Conservation (phyloP, 257 asterid species). For the Solanum bulbocastanum region DNA sequence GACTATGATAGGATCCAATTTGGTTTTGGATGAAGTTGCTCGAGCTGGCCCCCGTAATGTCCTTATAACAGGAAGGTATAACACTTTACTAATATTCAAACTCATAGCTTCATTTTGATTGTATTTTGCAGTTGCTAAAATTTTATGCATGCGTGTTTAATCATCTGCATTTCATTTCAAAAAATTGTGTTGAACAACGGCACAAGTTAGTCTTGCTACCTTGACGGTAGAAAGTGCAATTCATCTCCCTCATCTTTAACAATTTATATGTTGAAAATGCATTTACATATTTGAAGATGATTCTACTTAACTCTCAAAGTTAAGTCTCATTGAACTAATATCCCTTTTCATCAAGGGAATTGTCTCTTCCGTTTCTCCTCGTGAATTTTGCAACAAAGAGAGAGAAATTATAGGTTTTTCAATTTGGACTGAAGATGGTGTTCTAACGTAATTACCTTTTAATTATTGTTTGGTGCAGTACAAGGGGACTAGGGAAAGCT, state of each 20-base stretch:
- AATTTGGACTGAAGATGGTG: neutral
- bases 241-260: neutral
- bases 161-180: neutral
- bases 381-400: neutral
- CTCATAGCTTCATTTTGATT: neutral
- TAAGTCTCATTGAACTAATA: neutral
- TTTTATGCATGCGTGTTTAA: neutral
- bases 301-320: neutral
- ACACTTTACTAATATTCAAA: neutral
- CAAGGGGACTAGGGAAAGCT: slow-evolving; percentile 97
- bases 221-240: neutral
- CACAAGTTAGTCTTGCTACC: neutral
- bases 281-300: neutral
- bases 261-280: neutral
- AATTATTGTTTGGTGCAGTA: slow-evolving; percentile 45
- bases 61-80: slow-evolving; percentile 90
- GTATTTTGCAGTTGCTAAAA: neutral
- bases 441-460: neutral
- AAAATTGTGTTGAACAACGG: neutral
- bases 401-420: neutral
- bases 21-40: slow-evolving; percentile 94
- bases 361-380: neutral
- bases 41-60: slow-evolving; percentile 96
- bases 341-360: neutral
- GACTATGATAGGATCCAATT: slow-evolving; percentile 90